phyloP scores from a whole-genome alignment of 192 early-diverging fungal genomes.

The Rhizophlyctis rosea region DNA sequence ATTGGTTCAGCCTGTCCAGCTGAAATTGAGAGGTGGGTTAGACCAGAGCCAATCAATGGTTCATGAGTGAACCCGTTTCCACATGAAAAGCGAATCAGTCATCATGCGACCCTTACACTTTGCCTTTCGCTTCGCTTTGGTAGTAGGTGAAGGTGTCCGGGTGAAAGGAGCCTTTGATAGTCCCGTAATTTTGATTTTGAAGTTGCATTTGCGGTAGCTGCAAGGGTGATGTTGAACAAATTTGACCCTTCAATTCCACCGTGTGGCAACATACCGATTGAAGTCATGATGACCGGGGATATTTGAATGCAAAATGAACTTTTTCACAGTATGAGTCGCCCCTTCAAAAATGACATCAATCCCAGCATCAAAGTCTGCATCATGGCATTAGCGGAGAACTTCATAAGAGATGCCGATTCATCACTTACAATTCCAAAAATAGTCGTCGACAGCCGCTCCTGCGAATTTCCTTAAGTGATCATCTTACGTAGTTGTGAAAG shows the following conservation, averaged over 20 bases:
- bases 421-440: slow-evolving; percentile 69
- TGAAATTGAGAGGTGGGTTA: no score
- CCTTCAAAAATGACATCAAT: slow-evolving; percentile 73
- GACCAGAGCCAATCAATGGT: no score
- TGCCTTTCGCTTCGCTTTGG: not conserved
- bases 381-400: not conserved
- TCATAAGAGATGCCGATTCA: not conserved
- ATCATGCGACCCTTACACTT: not conserved
- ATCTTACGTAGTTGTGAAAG: no score
- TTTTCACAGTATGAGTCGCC: slow-evolving; percentile 60
- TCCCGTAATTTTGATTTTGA: not conserved
- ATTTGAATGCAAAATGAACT: slow-evolving; percentile 72
- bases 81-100: no score
- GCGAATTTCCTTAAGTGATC: not conserved
- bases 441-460: no score
- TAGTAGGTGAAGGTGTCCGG: not conserved
- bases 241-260: not conserved
- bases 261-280: slow-evolving; percentile 42
- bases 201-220: not conserved
- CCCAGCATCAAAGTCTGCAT: slow-evolving; percentile 62
- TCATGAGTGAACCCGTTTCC: no score
- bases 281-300: slow-evolving; percentile 69
- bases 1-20: no score
- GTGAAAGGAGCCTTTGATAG: not conserved
- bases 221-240: slow-evolving; percentile 12